Evolutionary conservation across 1,284 basidiomycete species (phyloP), one percentile per base, ranked within the genome.

Genomic region (Cronartium quercuum): DNA sequence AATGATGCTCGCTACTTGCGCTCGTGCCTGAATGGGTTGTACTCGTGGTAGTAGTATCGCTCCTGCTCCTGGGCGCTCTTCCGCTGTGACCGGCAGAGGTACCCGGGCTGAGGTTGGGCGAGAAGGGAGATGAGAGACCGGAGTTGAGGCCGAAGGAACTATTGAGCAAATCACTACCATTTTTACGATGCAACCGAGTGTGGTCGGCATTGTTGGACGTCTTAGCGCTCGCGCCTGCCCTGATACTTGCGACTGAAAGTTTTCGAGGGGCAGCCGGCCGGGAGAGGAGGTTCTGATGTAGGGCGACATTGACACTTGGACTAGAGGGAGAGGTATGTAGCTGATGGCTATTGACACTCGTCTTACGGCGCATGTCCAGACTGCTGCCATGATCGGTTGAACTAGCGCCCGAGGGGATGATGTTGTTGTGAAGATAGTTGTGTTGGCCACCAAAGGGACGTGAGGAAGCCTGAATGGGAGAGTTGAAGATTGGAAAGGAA

Each of bases 381-480:
- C 34, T 55, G 42, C 15, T 1, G 2, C 38, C 38, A 42, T 35
- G 35, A 34, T 60, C 35, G 61, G 15, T 62, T 41, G 21, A 29
- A 13, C 24, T 41, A 41, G 12, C 15, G 24, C 15, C 13, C 44
- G 44, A 21, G 5, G 44, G 21, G 34, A 21, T 35, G 42, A 66
- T 55, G 65, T n/a, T 29, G 29, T 47, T 40, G 44, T 51, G 21
- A 18, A 24, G 35, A 65, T 65, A 40, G 42, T 47, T 40, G 24
- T 57, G 24, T 35, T 75, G 71, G 15, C 71, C 71, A 47, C 71
- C 71, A 44, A 75, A 75, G 6, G 71, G 71, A 13, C 71, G 21
- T 12, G 71, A 75, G 37, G 65, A 47, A 34, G 71, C 61, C 15
- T 60, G 64, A 10, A 58, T 67, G 47, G 71, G 37, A 41, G 68